Conservation (phyloP, 1,139 yeast genomes). For the Zygosaccharomyces pseudobailii region DNA sequence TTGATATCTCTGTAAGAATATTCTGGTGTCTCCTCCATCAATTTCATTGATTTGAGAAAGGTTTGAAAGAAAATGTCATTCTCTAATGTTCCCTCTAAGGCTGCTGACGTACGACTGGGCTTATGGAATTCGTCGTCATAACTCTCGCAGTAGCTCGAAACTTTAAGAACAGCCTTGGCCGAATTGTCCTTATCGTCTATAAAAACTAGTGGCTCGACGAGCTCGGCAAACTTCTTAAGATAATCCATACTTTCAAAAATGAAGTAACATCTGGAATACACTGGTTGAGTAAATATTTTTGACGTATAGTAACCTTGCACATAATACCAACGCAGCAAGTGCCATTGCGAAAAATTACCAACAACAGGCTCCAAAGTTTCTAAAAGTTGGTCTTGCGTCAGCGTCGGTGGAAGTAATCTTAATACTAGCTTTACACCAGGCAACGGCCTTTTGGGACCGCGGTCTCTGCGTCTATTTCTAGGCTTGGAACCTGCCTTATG, state of each 20-base stretch:
- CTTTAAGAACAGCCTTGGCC: constrained; percentile 18
- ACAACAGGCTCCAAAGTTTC: constrained; percentile 13
- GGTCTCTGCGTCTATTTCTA: constrained; percentile 13
- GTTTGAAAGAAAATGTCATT: constrained; percentile 27
- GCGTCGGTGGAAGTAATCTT: constrained; percentile 32
- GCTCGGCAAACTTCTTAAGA: constrained; percentile 15
- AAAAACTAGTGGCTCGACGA: constrained; percentile 19
- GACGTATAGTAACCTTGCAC: constrained; percentile 26
- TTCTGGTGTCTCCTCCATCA: constrained; percentile 21
- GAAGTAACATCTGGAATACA: constrained; percentile 32
- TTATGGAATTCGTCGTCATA: constrained; percentile 10
- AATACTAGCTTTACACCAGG: constrained; percentile 26
- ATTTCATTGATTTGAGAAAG: constrained; percentile 24
- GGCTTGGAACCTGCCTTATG: constrained; percentile 6
- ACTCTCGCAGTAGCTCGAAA: constrained; percentile 27
- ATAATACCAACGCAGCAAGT: constrained; percentile 23
- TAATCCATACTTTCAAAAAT: constrained; percentile 20
- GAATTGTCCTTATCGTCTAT: constrained; percentile 28
- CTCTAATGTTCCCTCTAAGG: constrained; percentile 23
- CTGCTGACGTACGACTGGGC: constrained; percentile 7
- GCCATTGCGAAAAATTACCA: constrained; percentile 9
- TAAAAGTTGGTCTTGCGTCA: constrained; percentile 25
- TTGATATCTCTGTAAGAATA: constrained; percentile 25
- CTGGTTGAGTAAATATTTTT: constrained; percentile 29
- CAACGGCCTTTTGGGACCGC: constrained; percentile 10